Conservation (phyloP, 179 eudicot species). For the Actinidia arguta region DNA sequence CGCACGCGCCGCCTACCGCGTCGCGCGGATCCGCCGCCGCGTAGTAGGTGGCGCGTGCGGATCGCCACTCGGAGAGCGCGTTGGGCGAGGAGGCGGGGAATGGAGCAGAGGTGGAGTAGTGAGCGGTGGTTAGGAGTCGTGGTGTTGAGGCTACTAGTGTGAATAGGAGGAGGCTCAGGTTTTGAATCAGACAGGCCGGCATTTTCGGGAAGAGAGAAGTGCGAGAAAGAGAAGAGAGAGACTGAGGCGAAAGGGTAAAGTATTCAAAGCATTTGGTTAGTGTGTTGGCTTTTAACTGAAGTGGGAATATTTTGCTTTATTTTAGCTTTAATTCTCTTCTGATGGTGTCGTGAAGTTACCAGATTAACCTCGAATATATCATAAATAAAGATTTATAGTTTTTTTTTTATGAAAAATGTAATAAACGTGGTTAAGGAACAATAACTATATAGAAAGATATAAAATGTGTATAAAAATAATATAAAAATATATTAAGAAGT, state of each 20-base stretch:
- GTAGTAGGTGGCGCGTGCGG: constrained; percentile 91
- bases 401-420: no score
- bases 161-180: constrained; percentile 10
- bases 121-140: neutral
- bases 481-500: no score
- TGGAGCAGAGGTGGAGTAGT: constrained; percentile 34
- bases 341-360: neutral
- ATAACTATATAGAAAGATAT: no score
- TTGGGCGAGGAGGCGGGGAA: constrained; percentile 35
- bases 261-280: neutral
- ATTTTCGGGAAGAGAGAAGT: neutral
- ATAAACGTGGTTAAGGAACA: no score
- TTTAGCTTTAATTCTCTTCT: neutral
- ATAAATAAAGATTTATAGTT: no score
- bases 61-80: constrained; percentile 55
- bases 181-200: neutral
- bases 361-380: neutral
- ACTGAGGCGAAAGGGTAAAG: neutral
- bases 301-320: neutral
- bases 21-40: constrained; percentile 77
- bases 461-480: no score
- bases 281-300: neutral
- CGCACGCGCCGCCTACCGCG: constrained; percentile 92
- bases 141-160: neutral
- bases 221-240: neutral